These are phyloP conservation scores for Cicer pinnatifidum DNA, from an alignment of 306 rosid genomes.

Conservation along the genomic window DNA sequence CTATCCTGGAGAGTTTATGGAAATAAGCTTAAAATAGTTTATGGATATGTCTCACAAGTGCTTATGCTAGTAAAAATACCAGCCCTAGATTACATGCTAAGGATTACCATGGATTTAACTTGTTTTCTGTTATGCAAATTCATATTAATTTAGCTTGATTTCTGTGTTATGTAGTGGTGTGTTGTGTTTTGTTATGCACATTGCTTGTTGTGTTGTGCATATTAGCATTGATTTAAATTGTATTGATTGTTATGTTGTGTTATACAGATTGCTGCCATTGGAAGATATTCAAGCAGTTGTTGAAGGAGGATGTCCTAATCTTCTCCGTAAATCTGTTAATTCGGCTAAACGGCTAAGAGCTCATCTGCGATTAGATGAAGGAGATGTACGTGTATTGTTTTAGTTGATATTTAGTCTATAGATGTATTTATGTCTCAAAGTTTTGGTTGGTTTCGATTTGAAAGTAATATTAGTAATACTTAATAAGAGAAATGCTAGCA, in stretches of 20 bases:
- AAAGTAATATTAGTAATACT: background rate
- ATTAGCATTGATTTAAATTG: conserved; percentile 35
- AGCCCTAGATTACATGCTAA: background rate
- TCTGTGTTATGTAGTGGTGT: conserved; percentile 1
- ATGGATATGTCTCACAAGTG: no score
- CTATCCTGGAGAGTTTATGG: no score
- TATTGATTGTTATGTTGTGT: conserved; percentile 43
- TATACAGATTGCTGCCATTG: conserved; percentile 65
- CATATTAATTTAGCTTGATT: background rate
- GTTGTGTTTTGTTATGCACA: background rate
- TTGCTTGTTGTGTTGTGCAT: background rate
- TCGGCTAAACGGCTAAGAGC: conserved; percentile 91
- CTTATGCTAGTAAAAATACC: no score
- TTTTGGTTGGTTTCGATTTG: conserved; percentile 5
- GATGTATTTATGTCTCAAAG: conserved; percentile 8
- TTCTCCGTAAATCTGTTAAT: conserved; percentile 81
- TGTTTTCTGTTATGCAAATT: background rate
- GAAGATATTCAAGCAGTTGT: conserved; percentile 71
- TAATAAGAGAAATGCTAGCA: conserved; percentile 14
- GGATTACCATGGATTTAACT: background rate
- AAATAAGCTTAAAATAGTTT: no score
- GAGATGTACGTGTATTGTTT: conserved; percentile 69
- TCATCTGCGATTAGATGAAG: conserved; percentile 80
- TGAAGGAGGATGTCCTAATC: conserved; percentile 80
- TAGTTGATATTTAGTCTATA: conserved; percentile 13